Evolutionary conservation across 495 filamentous ascomycete species (phyloP).

Genomic region (Podospora australis): DNA sequence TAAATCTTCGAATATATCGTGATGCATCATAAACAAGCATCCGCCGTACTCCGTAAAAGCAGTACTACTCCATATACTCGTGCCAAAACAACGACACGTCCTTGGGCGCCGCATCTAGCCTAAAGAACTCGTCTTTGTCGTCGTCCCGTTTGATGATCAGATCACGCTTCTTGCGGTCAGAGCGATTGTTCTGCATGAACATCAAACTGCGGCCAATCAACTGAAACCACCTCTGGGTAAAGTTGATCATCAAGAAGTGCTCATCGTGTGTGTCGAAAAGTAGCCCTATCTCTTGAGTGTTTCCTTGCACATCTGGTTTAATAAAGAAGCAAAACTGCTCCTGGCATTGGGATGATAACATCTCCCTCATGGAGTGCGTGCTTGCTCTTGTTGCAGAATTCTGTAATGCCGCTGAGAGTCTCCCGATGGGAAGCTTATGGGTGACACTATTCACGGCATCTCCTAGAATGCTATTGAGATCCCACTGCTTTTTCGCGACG

Average conservation of each 20-base stretch:
- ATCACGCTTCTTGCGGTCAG: slow-evolving; percentile 5
- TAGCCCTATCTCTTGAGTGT: slow-evolving; percentile 9
- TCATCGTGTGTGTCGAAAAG: slow-evolving; percentile 4
- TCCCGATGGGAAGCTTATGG: slow-evolving; percentile 5
- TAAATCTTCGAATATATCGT: background rate
- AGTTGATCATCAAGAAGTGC: slow-evolving; percentile 16
- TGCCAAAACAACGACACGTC: slow-evolving; percentile 16
- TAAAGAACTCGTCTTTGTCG: slow-evolving; percentile 5
- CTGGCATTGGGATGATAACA: slow-evolving; percentile 3
- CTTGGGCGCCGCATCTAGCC: slow-evolving; percentile 8
- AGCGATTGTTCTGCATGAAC: background rate
- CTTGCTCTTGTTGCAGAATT: background rate
- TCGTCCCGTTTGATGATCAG: slow-evolving; percentile 3
- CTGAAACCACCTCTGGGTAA: slow-evolving; percentile 3
- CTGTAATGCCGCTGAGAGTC: background rate
- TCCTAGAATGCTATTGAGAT: slow-evolving; percentile 7
- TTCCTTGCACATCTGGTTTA: background rate
- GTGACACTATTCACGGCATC: background rate
- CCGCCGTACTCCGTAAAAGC: slow-evolving; percentile 1
- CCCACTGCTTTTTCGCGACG: background rate
- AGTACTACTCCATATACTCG: too few species aligned
- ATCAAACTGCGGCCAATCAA: slow-evolving; percentile 10
- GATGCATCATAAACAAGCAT: background rate
- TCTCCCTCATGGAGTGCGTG: background rate
- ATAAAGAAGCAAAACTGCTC: slow-evolving; percentile 8